Conservation (phyloP, 805 yeast genomes). For the Candida sonorensis region DNA sequence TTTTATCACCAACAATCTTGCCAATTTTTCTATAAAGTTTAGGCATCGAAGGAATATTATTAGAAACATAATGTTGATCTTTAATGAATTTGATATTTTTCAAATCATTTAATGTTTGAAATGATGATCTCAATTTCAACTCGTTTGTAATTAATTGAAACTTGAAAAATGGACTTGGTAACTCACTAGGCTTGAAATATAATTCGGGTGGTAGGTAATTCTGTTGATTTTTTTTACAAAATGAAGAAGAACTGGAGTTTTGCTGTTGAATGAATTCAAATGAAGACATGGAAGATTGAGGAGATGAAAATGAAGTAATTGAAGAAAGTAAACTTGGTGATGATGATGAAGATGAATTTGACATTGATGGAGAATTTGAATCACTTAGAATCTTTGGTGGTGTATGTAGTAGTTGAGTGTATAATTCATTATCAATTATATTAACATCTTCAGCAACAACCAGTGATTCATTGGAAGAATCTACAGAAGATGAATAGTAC, state of each 20-base stretch:
- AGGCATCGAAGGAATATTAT: constrained; percentile 19
- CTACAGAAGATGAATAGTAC: no score
- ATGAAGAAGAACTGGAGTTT: no score
- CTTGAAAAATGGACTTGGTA: constrained; percentile 15
- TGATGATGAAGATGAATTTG: constrained; percentile 23
- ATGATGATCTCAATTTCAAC: constrained; percentile 11
- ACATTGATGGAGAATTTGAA: constrained; percentile 18
- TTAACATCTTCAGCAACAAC: no score
- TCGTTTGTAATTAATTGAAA: constrained; percentile 23
- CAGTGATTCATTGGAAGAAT: no score
- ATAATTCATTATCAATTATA: constrained; percentile 1
- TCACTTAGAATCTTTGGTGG: constrained; percentile 9
- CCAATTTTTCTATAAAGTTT: constrained; percentile 2
- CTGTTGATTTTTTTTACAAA: constrained; percentile 5
- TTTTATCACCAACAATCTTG: no score
- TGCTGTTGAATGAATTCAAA: constrained; percentile 14
- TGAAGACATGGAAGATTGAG: constrained; percentile 24
- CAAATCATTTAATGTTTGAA: constrained; percentile 10
- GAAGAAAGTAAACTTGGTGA: constrained; percentile 23
- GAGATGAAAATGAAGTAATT: constrained; percentile 19
- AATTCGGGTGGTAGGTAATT: constrained; percentile 37
- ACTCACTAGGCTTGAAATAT: constrained; percentile 22
- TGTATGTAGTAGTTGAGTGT: constrained; percentile 5
- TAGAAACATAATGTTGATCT: constrained; percentile 2
- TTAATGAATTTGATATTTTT: constrained; percentile 10